These are phyloP conservation scores for Sarocladium kiliense DNA, from an alignment of 2,329 filamentous ascomycete genomes.

Conservation along the genomic window DNA sequence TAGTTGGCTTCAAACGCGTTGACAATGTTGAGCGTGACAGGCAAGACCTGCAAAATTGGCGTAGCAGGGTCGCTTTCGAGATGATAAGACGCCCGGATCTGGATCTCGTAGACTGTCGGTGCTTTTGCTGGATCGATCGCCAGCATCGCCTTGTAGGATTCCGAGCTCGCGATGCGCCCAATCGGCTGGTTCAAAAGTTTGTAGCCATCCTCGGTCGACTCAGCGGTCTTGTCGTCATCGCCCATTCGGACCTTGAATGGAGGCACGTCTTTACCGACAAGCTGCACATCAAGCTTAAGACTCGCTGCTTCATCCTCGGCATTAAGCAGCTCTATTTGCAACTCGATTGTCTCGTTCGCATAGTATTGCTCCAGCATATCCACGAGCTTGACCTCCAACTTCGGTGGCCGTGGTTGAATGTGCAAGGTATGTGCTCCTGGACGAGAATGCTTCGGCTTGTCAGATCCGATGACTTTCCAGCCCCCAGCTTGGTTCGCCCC, in stretches of 20 bases:
- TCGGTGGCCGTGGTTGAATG: constrained; percentile 84
- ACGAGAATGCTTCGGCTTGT: constrained; percentile 42
- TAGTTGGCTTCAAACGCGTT: constrained; percentile 90
- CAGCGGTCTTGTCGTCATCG: constrained; percentile 27
- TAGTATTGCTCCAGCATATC: constrained; percentile 70
- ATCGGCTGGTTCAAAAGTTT: constrained; percentile 25
- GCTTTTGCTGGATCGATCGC: constrained; percentile 43
- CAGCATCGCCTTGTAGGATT: constrained; percentile 39
- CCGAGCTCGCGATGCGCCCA: constrained; percentile 41
- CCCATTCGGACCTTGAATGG: constrained; percentile 35
- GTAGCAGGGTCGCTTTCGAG: constrained; percentile 76
- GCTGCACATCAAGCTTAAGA: constrained; percentile 62
- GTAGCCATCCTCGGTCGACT: constrained; percentile 18
- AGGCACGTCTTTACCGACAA: constrained; percentile 56
- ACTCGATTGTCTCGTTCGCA: constrained; percentile 68
- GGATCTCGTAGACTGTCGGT: constrained; percentile 59
- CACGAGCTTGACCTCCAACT: constrained; percentile 69
- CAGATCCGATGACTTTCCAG: constrained; percentile 44
- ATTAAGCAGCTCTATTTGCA: constrained; percentile 70
- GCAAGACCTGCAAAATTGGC: constrained; percentile 68
- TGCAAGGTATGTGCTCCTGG: constrained; percentile 53
- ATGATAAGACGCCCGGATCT: constrained; percentile 71
- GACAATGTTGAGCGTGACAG: constrained; percentile 66
- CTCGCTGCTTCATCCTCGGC: constrained; percentile 75
- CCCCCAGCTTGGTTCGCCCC: constrained; percentile 35